Evolutionary conservation across 768 basidiomycete genomes (phyloP), one percentile per base, ranked within the genome.

Genomic region (Serendipita sp.): DNA sequence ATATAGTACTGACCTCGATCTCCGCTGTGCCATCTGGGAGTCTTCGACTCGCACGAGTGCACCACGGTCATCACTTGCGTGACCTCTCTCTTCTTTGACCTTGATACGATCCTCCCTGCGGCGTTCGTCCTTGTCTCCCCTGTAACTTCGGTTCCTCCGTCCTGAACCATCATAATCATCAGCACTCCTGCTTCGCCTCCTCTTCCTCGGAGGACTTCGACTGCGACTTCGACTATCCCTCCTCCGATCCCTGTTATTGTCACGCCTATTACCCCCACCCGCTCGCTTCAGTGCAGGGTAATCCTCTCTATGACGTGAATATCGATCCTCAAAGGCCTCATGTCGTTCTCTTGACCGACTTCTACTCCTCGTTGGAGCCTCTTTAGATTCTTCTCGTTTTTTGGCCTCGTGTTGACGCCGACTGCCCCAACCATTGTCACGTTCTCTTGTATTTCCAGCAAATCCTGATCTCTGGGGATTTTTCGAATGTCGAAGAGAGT

Each of bases 31-130:
- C 44, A 77, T 74, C 66, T 79, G 78, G 48, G 77, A 72, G 36
- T 79, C 78, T 68, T 81, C 80, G 66, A 74, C 70, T 41, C 72
- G 72, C 35, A 77, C 73, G 48, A 82, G 78, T 44, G 74, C 71
- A 69, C 80, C 77, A 36, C 69, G 64, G 66, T 71, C 66, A 4
- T 68, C 69, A 64, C 70, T 64, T 47, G 68, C 73, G 16, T 67
- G 69, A 62, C 73, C 69, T 63, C 71, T 67, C 63, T 67, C 67
- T 30, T 69, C 44, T 18, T 64, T 65, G 46, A 65, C 63, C 35
- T 13, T 41, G 13, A 41, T 13, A 13, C 41, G 41, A 13, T 64
- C 68, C 41, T 66, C 64, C 28, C 69, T 65, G n/a, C 65, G 62
- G 60, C 68, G 28, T 10, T 66, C 38, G 64, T 65, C 65, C 30